Evolutionary conservation across 768 basidiomycete genomes (phyloP).

Genomic region (Cytidiella melzeri): DNA sequence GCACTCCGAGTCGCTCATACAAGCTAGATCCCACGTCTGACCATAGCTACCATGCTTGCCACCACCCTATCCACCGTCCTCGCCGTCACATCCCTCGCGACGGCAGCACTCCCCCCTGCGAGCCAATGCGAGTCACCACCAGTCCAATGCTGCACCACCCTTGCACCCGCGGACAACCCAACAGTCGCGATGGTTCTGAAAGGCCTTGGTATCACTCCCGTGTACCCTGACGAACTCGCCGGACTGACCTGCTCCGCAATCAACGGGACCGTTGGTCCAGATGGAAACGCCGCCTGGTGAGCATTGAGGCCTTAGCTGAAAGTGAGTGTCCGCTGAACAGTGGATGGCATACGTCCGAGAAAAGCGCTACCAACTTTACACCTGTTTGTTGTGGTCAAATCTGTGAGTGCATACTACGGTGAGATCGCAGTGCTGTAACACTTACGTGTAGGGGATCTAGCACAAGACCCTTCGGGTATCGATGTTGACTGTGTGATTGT

Average conservation of each 20-base stretch:
- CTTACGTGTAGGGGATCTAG: too few species aligned
- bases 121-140: background rate
- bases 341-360: background rate
- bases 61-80: too few species aligned
- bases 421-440: too few species aligned
- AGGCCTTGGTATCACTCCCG: background rate
- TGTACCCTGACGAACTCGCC: background rate
- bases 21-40: too few species aligned
- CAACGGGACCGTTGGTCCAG: background rate
- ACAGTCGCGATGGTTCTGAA: background rate
- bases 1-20: too few species aligned
- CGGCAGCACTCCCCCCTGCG: background rate
- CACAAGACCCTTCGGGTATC: too few species aligned
- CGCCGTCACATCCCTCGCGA: too few species aligned
- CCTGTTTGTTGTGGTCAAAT: too few species aligned
- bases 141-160: background rate
- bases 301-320: background rate
- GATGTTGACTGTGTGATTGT: too few species aligned
- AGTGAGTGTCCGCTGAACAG: background rate
- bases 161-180: background rate
- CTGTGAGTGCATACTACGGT: too few species aligned
- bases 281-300: background rate
- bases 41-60: too few species aligned
- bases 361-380: too few species aligned
- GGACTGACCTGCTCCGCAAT: background rate